Percentiles rank a stretch among this genome's conserved stretches.
phyloP scores from a whole-genome alignment of 495 filamentous ascomycete species.

The Aspergillus bertholletiae region DNA sequence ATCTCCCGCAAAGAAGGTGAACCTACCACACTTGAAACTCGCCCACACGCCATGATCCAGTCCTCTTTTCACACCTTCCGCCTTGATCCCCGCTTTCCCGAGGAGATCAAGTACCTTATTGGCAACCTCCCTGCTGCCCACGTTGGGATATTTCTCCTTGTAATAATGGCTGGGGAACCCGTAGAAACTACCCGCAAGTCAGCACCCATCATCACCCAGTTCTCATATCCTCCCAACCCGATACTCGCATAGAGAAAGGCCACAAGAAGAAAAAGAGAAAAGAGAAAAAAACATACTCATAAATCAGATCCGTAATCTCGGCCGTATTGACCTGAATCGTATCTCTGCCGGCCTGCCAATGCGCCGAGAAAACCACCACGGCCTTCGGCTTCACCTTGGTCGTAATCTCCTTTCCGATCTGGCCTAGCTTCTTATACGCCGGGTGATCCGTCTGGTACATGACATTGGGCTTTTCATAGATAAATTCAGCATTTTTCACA shows the following conservation, averaged over 20 bases:
- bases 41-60: conserved; percentile 83
- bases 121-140: conserved; percentile 63
- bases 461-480: conserved; percentile 55
- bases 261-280: not conserved
- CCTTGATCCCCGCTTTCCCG: conserved; percentile 56
- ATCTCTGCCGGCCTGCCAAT: conserved; percentile 67
- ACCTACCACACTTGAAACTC: conserved; percentile 60
- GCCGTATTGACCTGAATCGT: conserved; percentile 70
- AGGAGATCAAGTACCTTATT: conserved; percentile 61
- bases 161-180: conserved; percentile 67
- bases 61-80: conserved; percentile 61
- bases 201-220: not conserved
- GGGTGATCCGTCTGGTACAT: conserved; percentile 74
- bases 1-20: not conserved
- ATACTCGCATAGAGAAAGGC: not conserved
- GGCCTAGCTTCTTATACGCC: conserved; percentile 63
- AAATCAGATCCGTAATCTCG: conserved; percentile 69
- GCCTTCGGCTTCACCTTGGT: conserved; percentile 74
- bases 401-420: conserved; percentile 76
- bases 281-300: conserved; percentile 57
- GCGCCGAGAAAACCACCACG: conserved; percentile 82
- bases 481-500: too few relatives aligned
- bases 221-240: too few relatives aligned
- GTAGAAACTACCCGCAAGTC: conserved; percentile 55
- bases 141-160: conserved; percentile 64